Conservation (phyloP, 129 eudicot genomes). For the Solidago caesia region DNA sequence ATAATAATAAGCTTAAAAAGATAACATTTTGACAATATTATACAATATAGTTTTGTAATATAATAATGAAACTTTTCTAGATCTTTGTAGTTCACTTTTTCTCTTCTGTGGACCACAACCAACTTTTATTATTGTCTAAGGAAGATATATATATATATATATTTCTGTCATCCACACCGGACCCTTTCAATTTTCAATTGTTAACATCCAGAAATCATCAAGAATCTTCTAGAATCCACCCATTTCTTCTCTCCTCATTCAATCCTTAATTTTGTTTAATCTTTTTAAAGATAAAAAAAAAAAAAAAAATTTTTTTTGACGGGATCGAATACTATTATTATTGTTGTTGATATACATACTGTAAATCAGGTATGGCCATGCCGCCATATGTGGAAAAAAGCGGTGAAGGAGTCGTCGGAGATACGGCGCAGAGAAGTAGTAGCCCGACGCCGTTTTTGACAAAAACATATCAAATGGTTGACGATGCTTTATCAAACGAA, state of each 20-base stretch:
- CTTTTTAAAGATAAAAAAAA: too few relatives aligned
- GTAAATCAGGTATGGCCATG: too few relatives aligned
- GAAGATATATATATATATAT: not conserved
- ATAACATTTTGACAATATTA: not conserved
- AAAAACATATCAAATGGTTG: conserved; percentile 70
- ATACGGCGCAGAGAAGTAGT: conserved; percentile 36
- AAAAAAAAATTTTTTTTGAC: not conserved
- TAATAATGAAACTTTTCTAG: conserved; percentile 21
- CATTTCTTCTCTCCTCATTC: conserved; percentile 13
- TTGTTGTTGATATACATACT: too few relatives aligned
- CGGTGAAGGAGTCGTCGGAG: conserved; percentile 39
- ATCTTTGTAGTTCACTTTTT: conserved; percentile 28
- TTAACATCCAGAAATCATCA: conserved; percentile 1
- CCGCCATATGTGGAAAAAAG: conserved; percentile 29
- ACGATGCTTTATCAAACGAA: conserved; percentile 51
- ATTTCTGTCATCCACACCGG: conserved; percentile 32
- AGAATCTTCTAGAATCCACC: conserved; percentile 35
- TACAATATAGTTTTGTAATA: not conserved
- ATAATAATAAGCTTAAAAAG: too few relatives aligned
- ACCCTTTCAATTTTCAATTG: not conserved
- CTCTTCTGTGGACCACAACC: conserved; percentile 23
- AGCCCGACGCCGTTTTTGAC: conserved; percentile 83
- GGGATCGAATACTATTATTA: too few relatives aligned
- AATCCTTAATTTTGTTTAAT: not conserved
- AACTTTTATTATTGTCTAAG: not conserved